Evolutionary conservation across 202 grass and related monocot species (phyloP), one percentile per base, ranked within the genome.

Genomic region (Setaria viridis): DNA sequence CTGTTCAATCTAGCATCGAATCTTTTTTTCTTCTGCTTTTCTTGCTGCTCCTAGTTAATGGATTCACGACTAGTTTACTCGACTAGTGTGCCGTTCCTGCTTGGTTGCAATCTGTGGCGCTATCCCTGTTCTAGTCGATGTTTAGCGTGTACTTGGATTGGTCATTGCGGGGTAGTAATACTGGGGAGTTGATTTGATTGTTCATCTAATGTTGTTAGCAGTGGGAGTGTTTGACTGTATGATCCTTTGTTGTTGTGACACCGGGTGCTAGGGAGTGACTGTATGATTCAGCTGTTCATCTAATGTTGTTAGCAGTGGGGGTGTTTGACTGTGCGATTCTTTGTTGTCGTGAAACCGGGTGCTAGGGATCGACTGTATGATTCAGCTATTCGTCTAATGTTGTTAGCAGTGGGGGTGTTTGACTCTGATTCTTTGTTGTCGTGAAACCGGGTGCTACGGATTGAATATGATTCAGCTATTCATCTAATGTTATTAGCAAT

Each of bases 151-250:
- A 15, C 0, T 80, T 80, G 70, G 3, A 83, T 68, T 33, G 35
- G 74, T 51, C 12, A 42, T 65, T 86, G 68, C 2, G 13, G 71
- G 42, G 34, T 90, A 4, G 59, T 62, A 29, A 12, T 62, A 56
- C 19, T 20, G 7, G 19, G 54, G 19, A 19, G 6, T 56, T 56
- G 17, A n/a, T 56, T 9, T n/a, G 54, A 56, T 56, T 57, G 19
- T 9, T 57, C 17, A 2, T 9, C 5, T 50, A 32, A 58, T 62
- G 43, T 32, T 25, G n/a, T 60, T 60, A 25, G 57, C 3, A 60
- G 57, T 29, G n/a, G 46, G 12, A 16, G n/a, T 71, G 46, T 54
- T 70, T 29, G 49, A 41, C 21, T 47, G 39, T 72, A 35, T 72
- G 67, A 72, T 72, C 25, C 39, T 71, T 20, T 20, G 10, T 32